Percentiles rank a stretch among this genome's conserved stretches.
These are phyloP conservation scores for Solanum clarkiae DNA, from an alignment of 257 asterid species.

Conservation along the genomic window DNA sequence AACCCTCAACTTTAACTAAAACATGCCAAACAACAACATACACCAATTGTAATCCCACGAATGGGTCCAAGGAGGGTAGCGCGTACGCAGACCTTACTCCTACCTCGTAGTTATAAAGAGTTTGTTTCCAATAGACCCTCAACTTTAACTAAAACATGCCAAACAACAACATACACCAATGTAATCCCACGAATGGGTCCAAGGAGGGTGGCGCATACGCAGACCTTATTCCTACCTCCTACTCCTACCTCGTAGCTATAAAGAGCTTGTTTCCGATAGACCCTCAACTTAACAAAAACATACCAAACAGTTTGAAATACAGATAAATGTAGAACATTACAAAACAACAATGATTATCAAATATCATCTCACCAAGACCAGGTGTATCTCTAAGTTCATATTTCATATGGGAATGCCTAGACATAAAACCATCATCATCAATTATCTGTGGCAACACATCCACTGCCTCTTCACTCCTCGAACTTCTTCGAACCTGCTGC, in stretches of 20 bases:
- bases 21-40: not conserved
- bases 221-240: not conserved
- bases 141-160: not conserved
- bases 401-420: slow-evolving; percentile 78
- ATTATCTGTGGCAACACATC: slow-evolving; percentile 53
- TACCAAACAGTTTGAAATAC: not conserved
- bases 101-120: not conserved
- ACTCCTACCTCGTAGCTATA: not conserved
- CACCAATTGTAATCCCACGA: not conserved
- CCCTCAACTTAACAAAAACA: not conserved
- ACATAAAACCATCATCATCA: slow-evolving; percentile 53
- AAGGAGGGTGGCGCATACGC: not conserved
- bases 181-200: not conserved
- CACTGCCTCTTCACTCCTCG: slow-evolving; percentile 40
- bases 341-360: not conserved
- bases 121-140: not conserved
- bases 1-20: not conserved
- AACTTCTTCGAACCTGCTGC: slow-evolving; percentile 28
- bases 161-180: not conserved
- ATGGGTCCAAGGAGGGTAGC: not conserved
- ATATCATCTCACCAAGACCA: slow-evolving; percentile 66
- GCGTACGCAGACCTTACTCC: not conserved
- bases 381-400: slow-evolving; percentile 89
- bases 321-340: not conserved
- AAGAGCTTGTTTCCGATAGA: not conserved